phyloP scores from a whole-genome alignment of 495 filamentous ascomycete species.

The Oidiodendron maius region DNA sequence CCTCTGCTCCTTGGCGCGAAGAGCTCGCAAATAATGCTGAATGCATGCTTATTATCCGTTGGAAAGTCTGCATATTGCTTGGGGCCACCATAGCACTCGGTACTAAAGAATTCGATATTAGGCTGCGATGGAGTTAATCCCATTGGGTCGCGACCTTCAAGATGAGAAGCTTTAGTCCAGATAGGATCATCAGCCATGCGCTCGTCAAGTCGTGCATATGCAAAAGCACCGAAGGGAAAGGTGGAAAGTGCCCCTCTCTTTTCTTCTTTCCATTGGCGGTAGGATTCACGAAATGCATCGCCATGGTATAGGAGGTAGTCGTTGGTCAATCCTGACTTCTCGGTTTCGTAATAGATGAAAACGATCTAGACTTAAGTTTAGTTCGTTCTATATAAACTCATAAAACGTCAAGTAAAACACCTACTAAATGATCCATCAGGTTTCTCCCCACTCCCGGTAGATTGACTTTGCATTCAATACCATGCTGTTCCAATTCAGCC shows the following conservation, averaged over 20 bases:
- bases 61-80: conserved; percentile 43
- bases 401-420: conserved; percentile 16
- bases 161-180: conserved; percentile 34
- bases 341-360: conserved; percentile 36
- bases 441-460: conserved; percentile 61
- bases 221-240: conserved; percentile 50
- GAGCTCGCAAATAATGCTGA: conserved; percentile 22
- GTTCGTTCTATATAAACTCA: too few relatives aligned
- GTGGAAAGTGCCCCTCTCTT: conserved; percentile 43
- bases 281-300: conserved; percentile 37
- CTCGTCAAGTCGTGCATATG: conserved; percentile 44
- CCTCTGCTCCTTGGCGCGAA: conserved; percentile 30
- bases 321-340: conserved; percentile 38
- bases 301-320: conserved; percentile 34
- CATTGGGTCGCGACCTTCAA: conserved; percentile 45
- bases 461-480: conserved; percentile 48
- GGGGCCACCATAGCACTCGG: conserved; percentile 47
- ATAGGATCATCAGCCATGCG: conserved; percentile 38
- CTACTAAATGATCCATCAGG: conserved; percentile 52
- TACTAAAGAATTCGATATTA: conserved; percentile 46
- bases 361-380: conserved; percentile 35
- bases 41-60: conserved; percentile 37
- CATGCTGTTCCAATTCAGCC: conserved; percentile 37
- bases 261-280: conserved; percentile 41
- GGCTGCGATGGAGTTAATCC: conserved; percentile 41